Base-by-base conservation (phyloP, 148 eudicot species). In the Polygonum aviculare region DNA sequence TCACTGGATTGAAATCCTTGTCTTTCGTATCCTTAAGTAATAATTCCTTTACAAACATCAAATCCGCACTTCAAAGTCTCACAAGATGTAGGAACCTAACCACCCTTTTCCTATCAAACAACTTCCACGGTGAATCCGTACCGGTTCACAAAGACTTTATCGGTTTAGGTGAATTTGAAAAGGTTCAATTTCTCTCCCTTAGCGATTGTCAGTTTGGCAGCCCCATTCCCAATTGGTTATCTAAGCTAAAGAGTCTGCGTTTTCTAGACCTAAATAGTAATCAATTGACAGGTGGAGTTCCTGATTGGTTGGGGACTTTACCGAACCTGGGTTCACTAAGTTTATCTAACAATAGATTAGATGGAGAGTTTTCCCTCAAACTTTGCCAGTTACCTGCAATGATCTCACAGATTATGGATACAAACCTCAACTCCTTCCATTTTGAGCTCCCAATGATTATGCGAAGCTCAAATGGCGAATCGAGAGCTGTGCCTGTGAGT, bases 21-120 rank as follows among this genome's bases (percentile, higher is more conserved):
- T 84, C 93, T 4, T 93, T 90, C 84, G 83, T 93, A 41, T 91
- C 98, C 0, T 69, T 93, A 73, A 88, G 93, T 6, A 78, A 81
- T 31, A 90, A 91, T 80, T 88, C 77, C 79, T 76, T 93, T 78
- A 82, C 80, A 75, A 91, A 93, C 78, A 60, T 91, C 74, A 82
- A 90, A 0, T 79, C 78, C n/a, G 91, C 94, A 35, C 74, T 93
- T 22, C 73, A 36, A 45, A 82, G 81, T 72, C 85, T 93, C 48
- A 79, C 75, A 50, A 78, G 84, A 33, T 87, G 90, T 85, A 85
- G 82, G 77, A 93, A 85, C 74, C 91, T 93, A 63, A 80, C 85
- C 76, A 81, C 94, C 22, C 62, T 91, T 38, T 84, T 87, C 62
- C 57, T 91, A 57, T 78, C 92, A 5, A 80, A 69, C 62, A 93